Evolutionary conservation across 148 eudicot genomes (phyloP), one percentile per base, ranked within the genome.

Genomic region (Rhododendron griersonianum): DNA sequence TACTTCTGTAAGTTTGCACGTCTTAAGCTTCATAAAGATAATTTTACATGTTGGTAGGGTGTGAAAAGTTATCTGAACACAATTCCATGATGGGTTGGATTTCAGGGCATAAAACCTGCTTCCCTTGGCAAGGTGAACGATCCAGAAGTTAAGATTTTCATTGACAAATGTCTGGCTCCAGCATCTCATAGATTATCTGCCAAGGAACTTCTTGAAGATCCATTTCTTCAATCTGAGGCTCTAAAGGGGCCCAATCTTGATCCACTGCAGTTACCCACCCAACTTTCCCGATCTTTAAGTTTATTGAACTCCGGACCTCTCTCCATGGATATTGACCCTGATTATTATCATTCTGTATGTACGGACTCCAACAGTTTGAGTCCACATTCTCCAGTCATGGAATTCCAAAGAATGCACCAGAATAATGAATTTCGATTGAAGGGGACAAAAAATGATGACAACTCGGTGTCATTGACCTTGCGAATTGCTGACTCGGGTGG

Each of bases 81-180:
- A 30, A 45, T 86, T 41, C 41, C 15, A 71, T 71, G 19, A 71
- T 71, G 76, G 78, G 35, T 57, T 80, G 75, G 73, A 73, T 84
- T 81, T 59, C 92, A 96, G 99, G 98, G 98, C 19, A 86, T 94
- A 63, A 95, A 94, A 90, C 99, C 99, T 19, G 95, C 96, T 85
- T 92, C 98, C 78, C 93, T 96, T 37, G 61, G 80, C 85, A 95
- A 91, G 88, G 94, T 96, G 82, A 87, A 78, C 75, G 93, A 93
- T 88, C 92, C 89, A 11, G 89, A 90, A 84, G 87, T 92, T 53
- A 94, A 91, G 89, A 92, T 90, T 78, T 95, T 96, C 87, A 96
- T 95, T 18, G 92, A 92, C 87, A 95, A 95, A 89, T 96, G 98
- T 89, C 76, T 96, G 83, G 90, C 88, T 88, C 94, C 92, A 78